phyloP scores from a whole-genome alignment of 371 early-diverging fungal genomes.

The Cladochytrium tenue region DNA sequence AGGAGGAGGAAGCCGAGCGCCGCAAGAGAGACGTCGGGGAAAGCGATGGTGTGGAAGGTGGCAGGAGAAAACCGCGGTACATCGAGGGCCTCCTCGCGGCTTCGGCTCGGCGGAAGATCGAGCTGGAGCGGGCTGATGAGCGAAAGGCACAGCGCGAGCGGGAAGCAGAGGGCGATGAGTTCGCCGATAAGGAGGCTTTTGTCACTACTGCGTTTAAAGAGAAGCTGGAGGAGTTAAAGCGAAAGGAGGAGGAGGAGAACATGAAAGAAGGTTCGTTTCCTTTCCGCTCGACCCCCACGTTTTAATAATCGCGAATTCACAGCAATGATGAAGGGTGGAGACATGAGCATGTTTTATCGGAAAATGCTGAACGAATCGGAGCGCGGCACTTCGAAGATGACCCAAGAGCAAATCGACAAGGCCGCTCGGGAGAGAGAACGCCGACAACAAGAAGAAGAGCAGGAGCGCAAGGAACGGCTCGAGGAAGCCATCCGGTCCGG shows the following conservation, averaged over 20 bases:
- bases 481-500: conserved; percentile 47
- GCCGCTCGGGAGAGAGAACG: conserved; percentile 29
- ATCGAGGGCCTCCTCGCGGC: conserved; percentile 73
- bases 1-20: conserved; percentile 51
- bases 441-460: conserved; percentile 41
- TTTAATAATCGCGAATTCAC: background rate
- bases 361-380: conserved; percentile 42
- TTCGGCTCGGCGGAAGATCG: conserved; percentile 79
- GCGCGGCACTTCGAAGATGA: conserved; percentile 13
- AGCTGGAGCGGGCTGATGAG: conserved; percentile 79
- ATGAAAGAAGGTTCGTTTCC: conserved; percentile 46
- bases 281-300: background rate
- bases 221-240: conserved; percentile 74
- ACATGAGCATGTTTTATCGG: conserved; percentile 60
- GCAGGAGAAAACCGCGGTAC: conserved; percentile 65
- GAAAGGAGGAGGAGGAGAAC: conserved; percentile 81
- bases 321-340: conserved; percentile 34
- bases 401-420: conserved; percentile 8
- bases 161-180: conserved; percentile 68
- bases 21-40: conserved; percentile 27
- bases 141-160: conserved; percentile 77
- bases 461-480: conserved; percentile 35
- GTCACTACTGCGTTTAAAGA: conserved; percentile 82
- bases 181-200: conserved; percentile 81
- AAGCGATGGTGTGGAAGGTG: background rate